phyloP scores from a whole-genome alignment of 2,329 filamentous ascomycete genomes.

The Apiospora kogelbergensis region DNA sequence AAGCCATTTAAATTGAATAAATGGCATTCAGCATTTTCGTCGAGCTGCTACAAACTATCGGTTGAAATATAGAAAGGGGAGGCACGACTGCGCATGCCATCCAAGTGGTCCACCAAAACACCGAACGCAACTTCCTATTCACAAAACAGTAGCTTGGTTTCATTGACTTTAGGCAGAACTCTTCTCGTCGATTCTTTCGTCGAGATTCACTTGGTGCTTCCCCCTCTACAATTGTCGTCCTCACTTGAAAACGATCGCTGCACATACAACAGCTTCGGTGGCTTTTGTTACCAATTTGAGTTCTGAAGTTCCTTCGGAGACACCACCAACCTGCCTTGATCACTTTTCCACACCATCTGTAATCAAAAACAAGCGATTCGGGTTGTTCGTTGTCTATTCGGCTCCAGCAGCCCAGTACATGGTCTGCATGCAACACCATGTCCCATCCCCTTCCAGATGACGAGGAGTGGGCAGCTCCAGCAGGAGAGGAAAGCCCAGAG shows the following conservation, averaged over 20 bases:
- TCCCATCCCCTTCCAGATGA: neutral
- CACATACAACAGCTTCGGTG: neutral
- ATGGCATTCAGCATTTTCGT: too few species aligned
- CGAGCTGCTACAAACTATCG: too few species aligned
- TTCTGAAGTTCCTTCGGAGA: neutral
- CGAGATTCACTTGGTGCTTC: neutral
- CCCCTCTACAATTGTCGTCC: neutral
- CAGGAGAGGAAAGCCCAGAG: neutral
- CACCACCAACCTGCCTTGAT: neutral
- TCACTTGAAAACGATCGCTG: neutral
- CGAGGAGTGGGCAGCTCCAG: neutral
- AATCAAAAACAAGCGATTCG: neutral
- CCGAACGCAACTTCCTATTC: neutral
- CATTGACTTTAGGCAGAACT: neutral
- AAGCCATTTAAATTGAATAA: neutral
- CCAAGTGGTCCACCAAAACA: neutral
- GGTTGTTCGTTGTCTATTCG: neutral
- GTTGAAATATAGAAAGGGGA: neutral
- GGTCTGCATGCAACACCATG: neutral
- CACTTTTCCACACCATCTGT: too few species aligned
- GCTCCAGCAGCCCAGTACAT: neutral
- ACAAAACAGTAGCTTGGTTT: neutral
- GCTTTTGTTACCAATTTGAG: neutral
- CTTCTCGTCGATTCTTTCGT: neutral
- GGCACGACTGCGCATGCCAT: neutral